Conservation (phyloP, 768 basidiomycete species). For the Tulasnella sp. region DNA sequence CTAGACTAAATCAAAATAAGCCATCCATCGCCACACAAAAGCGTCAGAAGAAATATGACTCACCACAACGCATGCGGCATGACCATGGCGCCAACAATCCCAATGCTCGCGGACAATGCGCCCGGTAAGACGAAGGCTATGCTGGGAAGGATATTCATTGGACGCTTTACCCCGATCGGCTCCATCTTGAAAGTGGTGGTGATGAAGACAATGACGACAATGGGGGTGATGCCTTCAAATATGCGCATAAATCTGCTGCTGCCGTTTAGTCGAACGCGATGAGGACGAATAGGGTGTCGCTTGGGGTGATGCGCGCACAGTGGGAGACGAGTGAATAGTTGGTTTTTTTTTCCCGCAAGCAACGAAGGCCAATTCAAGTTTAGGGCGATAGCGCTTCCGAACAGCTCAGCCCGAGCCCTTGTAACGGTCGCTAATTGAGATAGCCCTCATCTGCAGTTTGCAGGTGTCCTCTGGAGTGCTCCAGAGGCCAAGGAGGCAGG, state of each 20-base stretch:
- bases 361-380: constrained; percentile 27
- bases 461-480: no score
- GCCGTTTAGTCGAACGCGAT: constrained; percentile 16
- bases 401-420: constrained; percentile 34
- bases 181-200: constrained; percentile 32
- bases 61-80: constrained; percentile 37
- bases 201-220: constrained; percentile 28
- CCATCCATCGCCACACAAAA: background rate
- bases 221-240: constrained; percentile 13
- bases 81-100: constrained; percentile 31
- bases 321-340: constrained; percentile 25
- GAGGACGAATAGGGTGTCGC: constrained; percentile 28
- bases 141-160: constrained; percentile 29
- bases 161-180: constrained; percentile 32
- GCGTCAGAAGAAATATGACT: background rate
- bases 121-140: constrained; percentile 20
- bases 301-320: constrained; percentile 28
- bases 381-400: constrained; percentile 36
- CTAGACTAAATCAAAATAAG: background rate
- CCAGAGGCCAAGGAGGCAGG: no score
- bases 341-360: background rate
- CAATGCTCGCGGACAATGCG: constrained; percentile 16
- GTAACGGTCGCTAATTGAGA: constrained; percentile 31
- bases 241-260: background rate
- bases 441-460: no score